Evolutionary conservation across 805 yeast genomes (phyloP), one percentile per base, ranked within the genome.

Genomic region (Debaryomyces castellii): DNA sequence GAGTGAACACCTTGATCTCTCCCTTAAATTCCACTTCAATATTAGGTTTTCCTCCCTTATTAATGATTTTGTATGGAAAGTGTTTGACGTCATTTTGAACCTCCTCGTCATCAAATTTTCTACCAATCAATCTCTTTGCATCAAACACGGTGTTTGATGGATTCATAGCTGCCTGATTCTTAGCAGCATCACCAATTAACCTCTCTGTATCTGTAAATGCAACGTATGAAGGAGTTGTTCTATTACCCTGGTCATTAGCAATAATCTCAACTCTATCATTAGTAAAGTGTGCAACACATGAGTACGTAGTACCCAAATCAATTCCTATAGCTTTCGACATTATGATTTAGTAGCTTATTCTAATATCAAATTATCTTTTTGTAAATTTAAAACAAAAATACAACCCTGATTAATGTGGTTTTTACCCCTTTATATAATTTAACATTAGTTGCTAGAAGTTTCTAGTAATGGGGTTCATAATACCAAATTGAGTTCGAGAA

Each of bases 221-320:
- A 46, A 91, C 97, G 67, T 86, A 91, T 25, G 97, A 91, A 47
- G 97, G 97, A 47, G 97, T 91, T 49, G 91, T 90, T 81, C 97
- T 89, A 82, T 90, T 90, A 83, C 97, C 97, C 79, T 90, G 97
- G 72, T 91, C 97, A 69, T 90, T 90, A 63, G 97, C 96, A 66
- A 90, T 87, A 71, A 90, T 91, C 74, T 91, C 97, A 44, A 91
- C 97, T 67, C 87, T 80, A 58, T 92, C 95, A 65, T 87, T 87
- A 61, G 89, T 78, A 78, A 89, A 89, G 66, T 89, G 95, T 60
- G 96, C 97, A 52, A 90, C 97, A 83, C 97, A 90, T 43, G 96
- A 89, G 78, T 89, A 89, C 49, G 96, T 89, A 49, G 91, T 85
- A 75, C 91, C 91, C 71, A 85, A 82, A 82, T 91, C 98, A 85